Evolutionary conservation across 2,329 filamentous ascomycete genomes (phyloP), one percentile per base, ranked within the genome.

Genomic region (Aspergillus pseudotamarii): DNA sequence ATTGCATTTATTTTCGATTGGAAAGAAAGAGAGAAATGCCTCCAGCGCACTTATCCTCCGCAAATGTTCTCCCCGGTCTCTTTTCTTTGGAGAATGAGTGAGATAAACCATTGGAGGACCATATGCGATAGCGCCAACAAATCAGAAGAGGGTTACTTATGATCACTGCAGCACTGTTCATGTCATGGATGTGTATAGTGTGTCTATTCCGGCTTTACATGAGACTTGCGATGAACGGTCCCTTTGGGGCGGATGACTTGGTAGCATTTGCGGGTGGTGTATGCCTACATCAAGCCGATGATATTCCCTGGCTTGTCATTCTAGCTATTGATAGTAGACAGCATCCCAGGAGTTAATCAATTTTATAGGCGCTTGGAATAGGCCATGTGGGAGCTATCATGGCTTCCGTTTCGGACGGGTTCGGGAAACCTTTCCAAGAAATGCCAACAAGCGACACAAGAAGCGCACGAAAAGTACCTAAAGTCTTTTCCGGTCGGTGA

Each of bases 201-300:
- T 62, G 56, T 9, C 56, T 69, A 10, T 62, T 68, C 32, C 69
- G 68, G 28, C 59, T 70, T 28, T 72, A 71, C 57, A 72, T 69
- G 50, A 66, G 69, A 23, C 23, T 69, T 16, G 55, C 63, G 21
- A 71, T 73, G 21, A 73, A 71, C 48, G 71, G 71, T 8, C 70
- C 69, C 0, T 63, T 69, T 30, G 68, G 67, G 4, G 16, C 63
- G 46, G 71, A 73, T 51, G 71, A 73, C 57, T 34, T 66, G 19
- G 61, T 64, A 53, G 65, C 64, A 28, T 68, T 65, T 51, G 45
- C 61, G 32, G 69, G 59, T 48, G 59, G 60, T 38, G 68, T 71
- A 60, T 63, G 68, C 61, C 23, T 26, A 19, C 11, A n/a, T 11
- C 43, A 38, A 16, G 43, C 12, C 2, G 23, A 23, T 21, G 30